phyloP scores from a whole-genome alignment of 352 stramenopile genomes.

The Pythium folliculosum region DNA sequence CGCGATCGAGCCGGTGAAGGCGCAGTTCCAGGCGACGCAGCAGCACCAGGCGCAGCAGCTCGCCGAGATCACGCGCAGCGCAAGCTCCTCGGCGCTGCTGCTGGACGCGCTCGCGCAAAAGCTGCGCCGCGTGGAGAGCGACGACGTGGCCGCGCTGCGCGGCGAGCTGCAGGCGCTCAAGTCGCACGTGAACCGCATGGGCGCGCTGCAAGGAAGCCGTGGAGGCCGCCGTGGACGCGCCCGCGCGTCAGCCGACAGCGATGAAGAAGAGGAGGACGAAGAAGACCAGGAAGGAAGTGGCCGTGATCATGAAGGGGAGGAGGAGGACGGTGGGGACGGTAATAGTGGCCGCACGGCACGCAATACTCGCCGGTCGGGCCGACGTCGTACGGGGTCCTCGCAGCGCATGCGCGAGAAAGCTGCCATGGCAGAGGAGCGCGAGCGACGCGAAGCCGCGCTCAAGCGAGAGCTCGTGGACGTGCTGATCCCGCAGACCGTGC shows the following conservation, averaged over 20 bases:
- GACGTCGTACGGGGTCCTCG: neutral
- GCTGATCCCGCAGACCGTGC: constrained; percentile 9
- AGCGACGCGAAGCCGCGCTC: constrained; percentile 25
- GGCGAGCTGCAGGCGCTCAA: constrained; percentile 64
- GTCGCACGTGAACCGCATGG: constrained; percentile 48
- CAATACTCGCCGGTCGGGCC: too few species aligned
- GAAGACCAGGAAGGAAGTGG: too few species aligned
- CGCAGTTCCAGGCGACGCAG: constrained; percentile 67
- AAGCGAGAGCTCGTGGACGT: constrained; percentile 25
- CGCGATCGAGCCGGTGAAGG: constrained; percentile 79
- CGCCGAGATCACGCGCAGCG: constrained; percentile 58
- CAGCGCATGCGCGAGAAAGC: constrained; percentile 17
- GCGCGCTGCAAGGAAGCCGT: neutral
- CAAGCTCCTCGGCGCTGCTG: constrained; percentile 59
- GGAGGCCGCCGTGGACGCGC: neutral
- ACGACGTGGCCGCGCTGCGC: constrained; percentile 54
- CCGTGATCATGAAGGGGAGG: too few species aligned
- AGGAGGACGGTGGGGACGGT: too few species aligned
- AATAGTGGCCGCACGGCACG: too few species aligned
- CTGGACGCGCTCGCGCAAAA: constrained; percentile 67
- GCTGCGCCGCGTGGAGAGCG: constrained; percentile 52
- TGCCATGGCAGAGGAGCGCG: neutral
- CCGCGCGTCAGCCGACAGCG: too few species aligned
- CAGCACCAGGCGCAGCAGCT: constrained; percentile 78
- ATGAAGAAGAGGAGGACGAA: constrained; percentile 8